Percentiles rank a stretch among this genome's conserved stretches.
phyloP scores from a whole-genome alignment of 1,139 yeast genomes.

The Candida sp. region DNA sequence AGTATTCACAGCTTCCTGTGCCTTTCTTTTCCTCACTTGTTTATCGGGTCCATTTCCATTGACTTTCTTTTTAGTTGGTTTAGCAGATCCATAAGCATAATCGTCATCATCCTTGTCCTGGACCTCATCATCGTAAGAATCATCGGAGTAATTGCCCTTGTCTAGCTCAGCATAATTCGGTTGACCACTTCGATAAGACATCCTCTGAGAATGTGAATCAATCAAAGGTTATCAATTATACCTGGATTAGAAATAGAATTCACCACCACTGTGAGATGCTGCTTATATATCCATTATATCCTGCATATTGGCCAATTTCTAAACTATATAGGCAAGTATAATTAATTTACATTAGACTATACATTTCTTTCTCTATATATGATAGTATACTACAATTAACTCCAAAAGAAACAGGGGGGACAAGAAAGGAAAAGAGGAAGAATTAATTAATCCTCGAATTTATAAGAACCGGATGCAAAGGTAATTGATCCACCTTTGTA shows the following conservation, averaged over 20 bases:
- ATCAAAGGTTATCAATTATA: neutral
- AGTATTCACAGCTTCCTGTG: constrained; percentile 30
- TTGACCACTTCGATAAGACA: constrained; percentile 29
- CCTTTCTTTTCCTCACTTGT: constrained; percentile 22
- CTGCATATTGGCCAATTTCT: no score
- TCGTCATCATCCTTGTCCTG: constrained; percentile 23
- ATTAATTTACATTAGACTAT: neutral
- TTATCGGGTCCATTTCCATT: constrained; percentile 13
- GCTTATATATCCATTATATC: no score
- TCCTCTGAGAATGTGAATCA: constrained; percentile 2
- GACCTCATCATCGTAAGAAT: constrained; percentile 27
- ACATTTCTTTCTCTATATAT: neutral
- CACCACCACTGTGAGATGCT: neutral
- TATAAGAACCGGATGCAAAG: constrained; percentile 85
- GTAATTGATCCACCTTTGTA: constrained; percentile 96
- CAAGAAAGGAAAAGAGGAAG: neutral
- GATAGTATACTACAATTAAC: constrained; percentile 2
- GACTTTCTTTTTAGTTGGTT: constrained; percentile 16
- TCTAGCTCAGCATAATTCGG: constrained; percentile 44
- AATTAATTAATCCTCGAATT: constrained; percentile 66
- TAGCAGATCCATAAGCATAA: constrained; percentile 22
- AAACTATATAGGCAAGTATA: neutral
- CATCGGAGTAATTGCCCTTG: constrained; percentile 42
- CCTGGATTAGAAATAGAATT: neutral
- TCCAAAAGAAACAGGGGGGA: constrained; percentile 3